Evolutionary conservation across 805 yeast species (phyloP), one percentile per base, ranked within the genome.

Genomic region (Candida easanensis): DNA sequence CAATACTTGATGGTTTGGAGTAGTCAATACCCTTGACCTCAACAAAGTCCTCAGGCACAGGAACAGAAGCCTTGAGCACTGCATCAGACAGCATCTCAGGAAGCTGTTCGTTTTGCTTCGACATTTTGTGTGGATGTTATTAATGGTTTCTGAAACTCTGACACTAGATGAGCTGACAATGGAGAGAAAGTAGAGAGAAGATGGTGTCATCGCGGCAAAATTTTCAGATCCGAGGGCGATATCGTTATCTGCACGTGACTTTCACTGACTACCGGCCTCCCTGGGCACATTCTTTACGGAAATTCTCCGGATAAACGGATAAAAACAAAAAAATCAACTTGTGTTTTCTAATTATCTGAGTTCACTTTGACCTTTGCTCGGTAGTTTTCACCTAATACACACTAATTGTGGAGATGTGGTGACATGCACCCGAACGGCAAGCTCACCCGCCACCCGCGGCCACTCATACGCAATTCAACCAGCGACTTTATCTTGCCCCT

Each of bases 11-110:
- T 33, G 85, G 83, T 54, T 80, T 75, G 36, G 91, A 82, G 68
- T 91, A 93, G 66, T 93, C 97, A 39, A 93, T 80, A 44, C 99
- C 99, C 44, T 77, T 70, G 20, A 95, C 97, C 57, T 81, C 75
- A 21, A 79, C 81, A 46, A 87, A 86, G 52, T 79, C 80, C 23
- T 77, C 86, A 8, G 96, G 95, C 38, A 90, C 88, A 3, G 95
- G 90, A 11, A 74, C 89, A 3, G 97, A 88, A 42, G 80, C 82
- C 62, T 83, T 85, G 39, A 93, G 74, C 23, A 93, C 98, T 9
- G 98, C 98, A 51, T 89, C 97, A 3, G 91, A 74, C 13, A 96
- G 91, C 32, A 87, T 63, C 6, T 74, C 79, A 28, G 97, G 97
- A 32, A 76, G 56, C 44, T 68, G 64, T 21, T 61, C 63, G 51